Evolutionary conservation across 805 yeast genomes (phyloP).

Genomic region (Kodamaea hsintzibuensis): DNA sequence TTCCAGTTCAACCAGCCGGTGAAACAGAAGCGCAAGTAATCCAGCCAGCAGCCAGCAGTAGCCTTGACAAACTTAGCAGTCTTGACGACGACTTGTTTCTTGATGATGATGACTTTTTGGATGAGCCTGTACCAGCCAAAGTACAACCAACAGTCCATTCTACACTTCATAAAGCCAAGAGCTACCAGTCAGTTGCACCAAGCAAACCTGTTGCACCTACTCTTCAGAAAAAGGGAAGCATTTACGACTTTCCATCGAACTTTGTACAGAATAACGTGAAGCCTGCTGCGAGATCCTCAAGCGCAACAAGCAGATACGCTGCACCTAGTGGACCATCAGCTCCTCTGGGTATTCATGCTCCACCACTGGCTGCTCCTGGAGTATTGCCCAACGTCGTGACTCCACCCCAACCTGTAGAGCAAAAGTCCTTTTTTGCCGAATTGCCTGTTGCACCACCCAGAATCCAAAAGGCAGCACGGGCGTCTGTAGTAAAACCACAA

Average conservation of each 20-base stretch:
- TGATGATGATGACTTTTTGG: conserved; percentile 21
- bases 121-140: conserved; percentile 5
- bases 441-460: conserved; percentile 45
- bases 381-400: not conserved
- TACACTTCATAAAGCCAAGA: not conserved
- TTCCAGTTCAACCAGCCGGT: not conserved
- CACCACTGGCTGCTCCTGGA: conserved; percentile 12
- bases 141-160: not conserved
- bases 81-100: conserved; percentile 14
- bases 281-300: conserved; percentile 40
- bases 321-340: conserved; percentile 7
- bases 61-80: conserved; percentile 9
- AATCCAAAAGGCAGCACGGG: conserved; percentile 28
- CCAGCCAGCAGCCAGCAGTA: not conserved
- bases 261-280: conserved; percentile 44
- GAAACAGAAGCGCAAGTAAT: not conserved
- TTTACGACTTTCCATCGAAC: conserved; percentile 71
- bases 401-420: not conserved
- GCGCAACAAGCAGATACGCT: conserved; percentile 18
- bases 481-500: conserved; percentile 24
- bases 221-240: conserved; percentile 57
- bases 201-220: not conserved
- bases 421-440: conserved; percentile 52
- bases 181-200: not conserved
- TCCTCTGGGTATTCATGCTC: not conserved